phyloP scores from a whole-genome alignment of 164 flowering plant species.

The Akebia trifoliata region DNA sequence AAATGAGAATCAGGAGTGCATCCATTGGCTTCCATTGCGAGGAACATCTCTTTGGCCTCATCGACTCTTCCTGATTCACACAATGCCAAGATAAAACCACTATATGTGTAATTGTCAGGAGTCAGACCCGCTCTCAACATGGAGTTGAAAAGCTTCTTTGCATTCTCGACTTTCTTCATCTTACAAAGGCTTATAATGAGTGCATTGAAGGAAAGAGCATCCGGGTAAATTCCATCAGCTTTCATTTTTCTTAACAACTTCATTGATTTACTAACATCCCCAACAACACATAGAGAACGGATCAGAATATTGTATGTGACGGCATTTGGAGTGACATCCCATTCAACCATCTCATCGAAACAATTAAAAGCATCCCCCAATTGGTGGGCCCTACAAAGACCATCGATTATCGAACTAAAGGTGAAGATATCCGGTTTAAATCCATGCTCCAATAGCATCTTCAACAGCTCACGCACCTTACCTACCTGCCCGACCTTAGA shows the following conservation, averaged over 20 bases:
- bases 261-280: constrained; percentile 52
- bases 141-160: constrained; percentile 47
- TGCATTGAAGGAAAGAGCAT: constrained; percentile 65
- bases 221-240: constrained; percentile 54
- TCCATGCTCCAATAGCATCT: constrained; percentile 58
- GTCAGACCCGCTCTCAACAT: constrained; percentile 52
- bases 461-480: constrained; percentile 47
- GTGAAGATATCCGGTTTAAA: constrained; percentile 74
- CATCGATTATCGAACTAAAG: constrained; percentile 70
- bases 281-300: constrained; percentile 51
- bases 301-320: constrained; percentile 68
- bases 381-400: constrained; percentile 61
- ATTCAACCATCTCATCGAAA: constrained; percentile 70
- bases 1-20: constrained; percentile 60
- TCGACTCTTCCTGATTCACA: constrained; percentile 42
- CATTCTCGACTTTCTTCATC: constrained; percentile 52
- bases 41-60: constrained; percentile 59
- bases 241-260: constrained; percentile 54
- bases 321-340: constrained; percentile 72
- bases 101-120: constrained; percentile 66
- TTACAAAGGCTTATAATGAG: constrained; percentile 60
- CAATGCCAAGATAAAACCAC: constrained; percentile 52
- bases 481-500: constrained; percentile 43
- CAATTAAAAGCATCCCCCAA: constrained; percentile 70
- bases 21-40: constrained; percentile 55